Conservation (phyloP, 345 rosid genomes). For the Eucalyptus pumila region DNA sequence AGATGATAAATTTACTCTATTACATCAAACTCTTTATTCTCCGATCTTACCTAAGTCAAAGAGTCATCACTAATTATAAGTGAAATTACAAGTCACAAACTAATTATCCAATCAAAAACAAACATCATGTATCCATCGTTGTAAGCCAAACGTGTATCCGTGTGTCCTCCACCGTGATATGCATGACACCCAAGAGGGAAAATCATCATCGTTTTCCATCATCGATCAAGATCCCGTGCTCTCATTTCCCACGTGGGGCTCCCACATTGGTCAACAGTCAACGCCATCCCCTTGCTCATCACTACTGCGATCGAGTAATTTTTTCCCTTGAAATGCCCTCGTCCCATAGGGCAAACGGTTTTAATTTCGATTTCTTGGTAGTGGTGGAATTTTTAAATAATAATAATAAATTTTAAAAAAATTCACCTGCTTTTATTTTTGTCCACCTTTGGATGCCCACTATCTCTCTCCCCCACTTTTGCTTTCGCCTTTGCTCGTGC, state of each 20-base stretch:
- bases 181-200: background rate
- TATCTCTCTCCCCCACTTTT: background rate
- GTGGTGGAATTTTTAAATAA: background rate
- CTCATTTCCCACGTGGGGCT: background rate
- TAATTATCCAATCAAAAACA: background rate
- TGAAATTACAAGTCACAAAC: background rate
- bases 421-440: background rate
- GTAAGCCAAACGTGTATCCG: background rate
- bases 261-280: background rate
- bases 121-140: background rate
- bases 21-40: too few species aligned
- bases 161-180: background rate
- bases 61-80: too few species aligned
- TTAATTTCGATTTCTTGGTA: background rate
- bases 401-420: background rate
- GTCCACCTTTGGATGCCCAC: background rate
- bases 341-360: background rate
- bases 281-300: background rate
- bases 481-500: background rate
- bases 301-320: too few species aligned
- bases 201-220: background rate
- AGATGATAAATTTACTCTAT: too few species aligned
- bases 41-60: too few species aligned
- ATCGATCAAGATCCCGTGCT: background rate
- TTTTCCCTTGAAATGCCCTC: background rate